A percentile compares a stretch with the other conserved stretches of the same genome.
These are phyloP conservation scores for Juglanconis oblonga DNA, from an alignment of 2,329 filamentous ascomycete genomes.

Conservation along the genomic window DNA sequence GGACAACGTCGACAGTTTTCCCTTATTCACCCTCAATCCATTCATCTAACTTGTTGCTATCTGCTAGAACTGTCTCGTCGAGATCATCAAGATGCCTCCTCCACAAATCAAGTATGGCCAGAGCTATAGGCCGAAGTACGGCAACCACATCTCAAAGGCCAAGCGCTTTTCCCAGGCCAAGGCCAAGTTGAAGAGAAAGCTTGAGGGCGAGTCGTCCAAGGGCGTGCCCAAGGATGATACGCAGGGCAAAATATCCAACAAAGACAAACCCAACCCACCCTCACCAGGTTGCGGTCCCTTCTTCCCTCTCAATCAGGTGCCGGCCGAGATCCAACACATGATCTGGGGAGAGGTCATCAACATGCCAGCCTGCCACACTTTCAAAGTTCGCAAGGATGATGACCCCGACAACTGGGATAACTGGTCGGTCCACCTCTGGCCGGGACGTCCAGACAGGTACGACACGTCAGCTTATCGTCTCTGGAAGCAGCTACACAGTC, in stretches of 20 bases:
- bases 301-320: slow-evolving; percentile 1
- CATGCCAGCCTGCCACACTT: slow-evolving; percentile 21
- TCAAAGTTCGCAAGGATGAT: neutral
- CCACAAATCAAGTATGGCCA: slow-evolving; percentile 1
- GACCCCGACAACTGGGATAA: no score
- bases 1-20: no score
- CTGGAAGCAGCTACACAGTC: slow-evolving; percentile 8
- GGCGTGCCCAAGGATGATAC: neutral
- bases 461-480: slow-evolving; percentile 9
- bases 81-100: neutral
- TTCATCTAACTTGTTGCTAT: slow-evolving; percentile 14
- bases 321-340: slow-evolving; percentile 20
- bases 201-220: neutral
- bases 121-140: neutral
- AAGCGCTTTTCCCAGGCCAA: neutral
- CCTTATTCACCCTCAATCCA: no score
- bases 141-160: no score
- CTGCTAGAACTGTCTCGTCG: neutral
- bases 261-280: neutral
- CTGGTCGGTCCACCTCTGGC: neutral
- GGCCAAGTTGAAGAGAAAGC: neutral
- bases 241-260: neutral
- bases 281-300: neutral
- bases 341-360: slow-evolving; percentile 20
- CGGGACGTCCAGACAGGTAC: no score